Evolutionary conservation across 2,329 filamentous ascomycete species (phyloP), one percentile per base, ranked within the genome.

Genomic region (Thyridium curvatum): DNA sequence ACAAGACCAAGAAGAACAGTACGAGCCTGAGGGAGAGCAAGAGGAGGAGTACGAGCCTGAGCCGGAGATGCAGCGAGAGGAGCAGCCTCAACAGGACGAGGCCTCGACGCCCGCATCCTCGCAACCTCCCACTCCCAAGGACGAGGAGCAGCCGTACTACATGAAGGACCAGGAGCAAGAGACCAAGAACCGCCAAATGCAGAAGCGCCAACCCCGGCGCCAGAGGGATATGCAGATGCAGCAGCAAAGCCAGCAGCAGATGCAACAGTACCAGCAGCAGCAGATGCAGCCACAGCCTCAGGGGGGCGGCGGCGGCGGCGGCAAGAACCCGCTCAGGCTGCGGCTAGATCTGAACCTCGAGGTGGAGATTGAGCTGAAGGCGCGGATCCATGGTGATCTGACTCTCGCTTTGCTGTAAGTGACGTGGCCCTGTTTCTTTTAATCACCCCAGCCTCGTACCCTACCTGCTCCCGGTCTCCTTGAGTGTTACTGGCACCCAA

Each of bases 331-430:
- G 17, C 60, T 88, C 55, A 81, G 81, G 58, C 61, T 90, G 55
- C 70, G 79, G 40, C 62, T 88, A 26, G 84, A 90, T 55, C 66
- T 88, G 40, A 89, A 90, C 60, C 63, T 90, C 38, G 85, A 90
- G 52, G 73, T 90, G 37, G 84, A 90, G 63, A 84, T 90, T 49
- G 79, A 87, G 59, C 66, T 90, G 39, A 88, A 87, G 68, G 85
- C 85, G 15, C 82, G 78, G 57, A 87, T 90, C 46, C 77, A 87
- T 50, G 85, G 85, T 52, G 85, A 89, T 64, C 58, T 90, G 53
- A 86, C 83, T 8, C 60, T 88, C 43, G 79, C 77, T 41, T 68
- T 88, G 54, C 77, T 84, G 84, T 87, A 73, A 49, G 65, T 62
- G 4, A 12, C 30, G 8, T 28, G 12, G 15, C n/a, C 18, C 43